phyloP scores from a whole-genome alignment of 2,329 filamentous ascomycete genomes.

The Paraphoma chrysanthemicola region DNA sequence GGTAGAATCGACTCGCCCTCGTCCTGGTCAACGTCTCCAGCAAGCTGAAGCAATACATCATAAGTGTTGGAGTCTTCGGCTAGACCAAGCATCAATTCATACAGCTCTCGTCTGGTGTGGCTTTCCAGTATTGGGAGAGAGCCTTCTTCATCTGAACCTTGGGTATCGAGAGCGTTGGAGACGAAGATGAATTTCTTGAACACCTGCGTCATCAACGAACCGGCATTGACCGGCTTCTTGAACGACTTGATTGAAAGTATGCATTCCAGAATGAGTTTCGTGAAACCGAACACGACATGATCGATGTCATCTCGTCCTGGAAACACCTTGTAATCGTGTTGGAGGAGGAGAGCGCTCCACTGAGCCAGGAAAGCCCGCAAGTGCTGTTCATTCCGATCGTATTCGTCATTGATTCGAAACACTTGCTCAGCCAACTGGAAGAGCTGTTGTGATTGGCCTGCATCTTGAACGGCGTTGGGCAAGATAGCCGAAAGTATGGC shows the following conservation, averaged over 20 bases:
- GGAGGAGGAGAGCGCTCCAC: conserved; percentile 45
- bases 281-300: conserved; percentile 47
- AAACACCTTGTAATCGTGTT: conserved; percentile 41
- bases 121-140: conserved; percentile 44
- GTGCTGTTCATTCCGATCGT: conserved; percentile 37
- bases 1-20: conserved; percentile 66
- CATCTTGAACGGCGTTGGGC: conserved; percentile 29
- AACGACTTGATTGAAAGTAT: conserved; percentile 49
- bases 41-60: conserved; percentile 36
- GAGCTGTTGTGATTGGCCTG: conserved; percentile 39
- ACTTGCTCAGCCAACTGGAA: conserved; percentile 45
- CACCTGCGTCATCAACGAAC: conserved; percentile 36
- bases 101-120: conserved; percentile 44
- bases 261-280: conserved; percentile 49
- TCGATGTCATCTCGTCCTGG: conserved; percentile 46
- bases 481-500: conserved; percentile 38
- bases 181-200: conserved; percentile 48
- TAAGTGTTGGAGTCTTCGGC: conserved; percentile 41
- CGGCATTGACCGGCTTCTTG: conserved; percentile 45
- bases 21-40: conserved; percentile 22
- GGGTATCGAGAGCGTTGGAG: background rate
- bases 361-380: conserved; percentile 33
- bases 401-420: conserved; percentile 44
- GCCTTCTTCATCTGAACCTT: background rate
- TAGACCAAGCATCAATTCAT: conserved; percentile 43